phyloP scores from a whole-genome alignment of 306 rosid species.

The Castanea crenata region DNA sequence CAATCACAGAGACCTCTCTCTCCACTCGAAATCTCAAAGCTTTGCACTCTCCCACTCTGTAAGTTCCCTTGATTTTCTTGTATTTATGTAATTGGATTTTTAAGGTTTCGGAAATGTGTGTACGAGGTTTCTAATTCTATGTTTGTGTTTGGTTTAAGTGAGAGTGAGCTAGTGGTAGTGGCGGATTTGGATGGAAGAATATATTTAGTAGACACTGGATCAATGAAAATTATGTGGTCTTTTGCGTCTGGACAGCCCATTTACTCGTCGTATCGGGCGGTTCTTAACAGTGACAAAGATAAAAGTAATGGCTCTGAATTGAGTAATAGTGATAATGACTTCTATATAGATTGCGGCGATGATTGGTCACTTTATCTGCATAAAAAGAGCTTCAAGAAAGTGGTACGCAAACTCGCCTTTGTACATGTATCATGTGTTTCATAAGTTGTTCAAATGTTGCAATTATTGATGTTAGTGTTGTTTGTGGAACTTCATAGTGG shows the following conservation, averaged over 20 bases:
- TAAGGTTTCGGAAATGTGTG: not conserved
- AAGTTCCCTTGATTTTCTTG: not conserved
- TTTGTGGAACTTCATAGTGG: no score
- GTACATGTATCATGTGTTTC: not conserved
- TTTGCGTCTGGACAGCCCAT: constrained; percentile 63
- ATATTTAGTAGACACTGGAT: constrained; percentile 47
- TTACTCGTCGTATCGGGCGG: constrained; percentile 52
- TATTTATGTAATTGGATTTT: not conserved
- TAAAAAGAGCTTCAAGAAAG: constrained; percentile 46
- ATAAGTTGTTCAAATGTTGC: not conserved
- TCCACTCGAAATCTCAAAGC: not conserved
- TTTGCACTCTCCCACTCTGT: constrained; percentile 23
- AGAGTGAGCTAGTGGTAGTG: constrained; percentile 26
- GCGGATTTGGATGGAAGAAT: constrained; percentile 65
- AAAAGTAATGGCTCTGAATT: constrained; percentile 35
- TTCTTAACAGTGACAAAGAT: constrained; percentile 19
- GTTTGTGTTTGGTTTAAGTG: not conserved
- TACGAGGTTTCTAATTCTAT: not conserved
- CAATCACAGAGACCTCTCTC: not conserved
- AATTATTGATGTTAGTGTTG: not conserved
- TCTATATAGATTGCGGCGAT: constrained; percentile 64
- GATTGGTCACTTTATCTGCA: constrained; percentile 66
- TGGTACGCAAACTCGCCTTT: constrained; percentile 33
- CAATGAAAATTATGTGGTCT: constrained; percentile 56
- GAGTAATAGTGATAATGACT: constrained; percentile 13